Evolutionary conservation across 345 rosid species (phyloP), one percentile per base, ranked within the genome.

Genomic region (Lagerstroemia speciosa): DNA sequence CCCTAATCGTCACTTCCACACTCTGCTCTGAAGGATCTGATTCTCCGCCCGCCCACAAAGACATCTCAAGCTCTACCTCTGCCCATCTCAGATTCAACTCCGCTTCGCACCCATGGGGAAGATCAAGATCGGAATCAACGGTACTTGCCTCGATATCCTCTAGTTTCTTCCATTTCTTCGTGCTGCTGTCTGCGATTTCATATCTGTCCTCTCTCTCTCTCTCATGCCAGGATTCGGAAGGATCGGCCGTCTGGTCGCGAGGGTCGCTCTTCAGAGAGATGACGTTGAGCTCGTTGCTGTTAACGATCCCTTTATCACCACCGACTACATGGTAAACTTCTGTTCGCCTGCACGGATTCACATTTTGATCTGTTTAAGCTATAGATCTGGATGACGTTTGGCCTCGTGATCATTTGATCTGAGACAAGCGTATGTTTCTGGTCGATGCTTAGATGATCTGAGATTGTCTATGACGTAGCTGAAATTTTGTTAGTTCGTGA

Each of bases 271-370:
- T 22, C 70, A 67, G 60, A 48, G 70, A 19, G 70, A 67, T 37
- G 70, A 67, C 32, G 70, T 67, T 52, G 70, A 67, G 38, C 70
- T 67, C 10, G 70, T 67, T 11, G 70, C 70, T 48, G 62, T 67
- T 32, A 67, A 67, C 20, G 70, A 67, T 20, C 70, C 70, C 32
- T 67, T 67, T 58, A 67, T 67, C 40, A 67, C 70, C 40, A 67
- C 70, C 32, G 70, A 67, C 4, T 67, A 67, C 70, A 67, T 67
- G 61, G 70, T 67, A 67, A n/a, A 33, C 16, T 38, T 33, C 48
- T 0, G 7, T 27, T 55, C 61, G 8, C 11, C 16, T 3, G 17
- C 61, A 8, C 1, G 9, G 61, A 22, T 20, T 37, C 7, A 12
- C 40, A 33, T 38, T 0, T 32, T 30, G 24, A 9, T 36, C 36